Evolutionary conservation across 164 flowering plant species (phyloP).

Genomic region (Magnolia officinalis): DNA sequence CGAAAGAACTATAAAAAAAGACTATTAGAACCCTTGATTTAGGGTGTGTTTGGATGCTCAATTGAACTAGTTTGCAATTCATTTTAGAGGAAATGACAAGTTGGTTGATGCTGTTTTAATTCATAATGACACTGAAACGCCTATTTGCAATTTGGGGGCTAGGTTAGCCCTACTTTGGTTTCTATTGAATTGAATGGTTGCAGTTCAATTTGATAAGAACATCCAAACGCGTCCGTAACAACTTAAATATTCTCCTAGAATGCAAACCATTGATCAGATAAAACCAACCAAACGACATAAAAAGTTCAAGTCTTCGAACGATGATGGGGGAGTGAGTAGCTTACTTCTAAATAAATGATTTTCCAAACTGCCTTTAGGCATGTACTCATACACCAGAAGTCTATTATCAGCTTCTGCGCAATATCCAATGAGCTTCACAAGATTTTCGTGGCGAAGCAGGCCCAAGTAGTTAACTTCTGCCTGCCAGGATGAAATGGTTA

Average conservation of each 20-base stretch:
- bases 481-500: constrained; percentile 23
- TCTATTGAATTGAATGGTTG: neutral
- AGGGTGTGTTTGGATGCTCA: too few relatives aligned
- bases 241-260: too few relatives aligned
- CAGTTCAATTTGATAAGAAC: neutral
- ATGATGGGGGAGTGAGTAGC: constrained; percentile 7
- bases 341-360: constrained; percentile 85
- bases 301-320: neutral
- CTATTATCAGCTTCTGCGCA: constrained; percentile 42
- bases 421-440: constrained; percentile 20
- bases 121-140: too few relatives aligned
- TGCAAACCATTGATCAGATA: neutral
- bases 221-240: too few relatives aligned
- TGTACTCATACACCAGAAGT: constrained; percentile 76
- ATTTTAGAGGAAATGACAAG: neutral
- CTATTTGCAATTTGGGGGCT: neutral
- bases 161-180: neutral
- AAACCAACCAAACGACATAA: too few relatives aligned
- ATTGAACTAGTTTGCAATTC: neutral
- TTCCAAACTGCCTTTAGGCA: constrained; percentile 86
- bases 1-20: too few relatives aligned
- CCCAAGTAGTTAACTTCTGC: constrained; percentile 22
- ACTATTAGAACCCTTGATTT: too few relatives aligned
- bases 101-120: too few relatives aligned
- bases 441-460: constrained; percentile 18